Conservation (phyloP, 495 filamentous ascomycete species). For the Penicillium herquei region DNA sequence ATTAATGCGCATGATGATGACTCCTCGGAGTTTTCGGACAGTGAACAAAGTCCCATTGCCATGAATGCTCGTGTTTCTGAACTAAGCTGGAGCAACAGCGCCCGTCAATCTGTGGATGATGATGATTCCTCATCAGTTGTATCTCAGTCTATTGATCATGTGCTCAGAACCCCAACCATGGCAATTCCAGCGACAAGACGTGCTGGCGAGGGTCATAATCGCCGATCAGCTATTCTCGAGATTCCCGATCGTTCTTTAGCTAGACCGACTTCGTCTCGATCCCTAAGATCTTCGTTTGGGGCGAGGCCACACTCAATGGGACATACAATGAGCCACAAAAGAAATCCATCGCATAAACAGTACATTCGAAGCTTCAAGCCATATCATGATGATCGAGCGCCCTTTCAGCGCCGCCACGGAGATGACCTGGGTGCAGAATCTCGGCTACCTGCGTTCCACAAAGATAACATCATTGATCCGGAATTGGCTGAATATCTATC, state of each 20-base stretch:
- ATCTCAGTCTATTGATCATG: conserved; percentile 48
- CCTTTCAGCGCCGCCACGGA: conserved; percentile 73
- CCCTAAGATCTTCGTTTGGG: conserved; percentile 73
- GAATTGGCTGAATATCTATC: conserved; percentile 94
- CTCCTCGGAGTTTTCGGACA: conserved; percentile 83
- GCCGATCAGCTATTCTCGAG: conserved; percentile 82
- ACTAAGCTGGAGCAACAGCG: conserved; percentile 24
- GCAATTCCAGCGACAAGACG: conserved; percentile 84
- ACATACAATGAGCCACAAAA: conserved; percentile 73
- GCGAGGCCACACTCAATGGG: conserved; percentile 67
- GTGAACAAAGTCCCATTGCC: conserved; percentile 56
- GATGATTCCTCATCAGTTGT: conserved; percentile 46
- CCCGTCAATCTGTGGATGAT: conserved; percentile 33
- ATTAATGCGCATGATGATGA: conserved; percentile 89
- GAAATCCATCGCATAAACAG: conserved; percentile 85
- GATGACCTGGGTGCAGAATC: conserved; percentile 63
- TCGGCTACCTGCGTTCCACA: conserved; percentile 87
- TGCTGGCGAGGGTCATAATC: conserved; percentile 65
- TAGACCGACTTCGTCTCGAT: conserved; percentile 86
- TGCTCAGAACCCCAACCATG: conserved; percentile 62
- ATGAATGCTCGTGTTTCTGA: conserved; percentile 40
- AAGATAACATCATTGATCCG: conserved; percentile 97
- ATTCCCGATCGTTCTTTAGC: conserved; percentile 71
- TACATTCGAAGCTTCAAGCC: conserved; percentile 57
- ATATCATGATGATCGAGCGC: conserved; percentile 75